These are phyloP conservation scores for Aeminium ludgeri DNA, from an alignment of 495 filamentous ascomycete species.

Conservation along the genomic window DNA sequence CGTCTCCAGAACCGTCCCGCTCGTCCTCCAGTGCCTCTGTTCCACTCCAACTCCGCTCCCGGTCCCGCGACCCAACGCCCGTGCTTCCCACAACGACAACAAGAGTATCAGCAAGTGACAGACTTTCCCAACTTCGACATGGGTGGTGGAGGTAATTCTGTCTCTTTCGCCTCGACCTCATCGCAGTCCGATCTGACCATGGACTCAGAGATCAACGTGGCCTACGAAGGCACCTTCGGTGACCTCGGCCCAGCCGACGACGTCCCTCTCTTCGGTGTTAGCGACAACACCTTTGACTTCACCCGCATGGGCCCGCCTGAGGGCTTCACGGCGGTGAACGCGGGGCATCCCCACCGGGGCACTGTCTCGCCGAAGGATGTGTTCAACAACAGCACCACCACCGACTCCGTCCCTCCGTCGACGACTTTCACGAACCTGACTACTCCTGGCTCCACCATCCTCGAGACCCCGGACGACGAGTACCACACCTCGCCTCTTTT, in stretches of 20 bases:
- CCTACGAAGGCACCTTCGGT: constrained; percentile 16
- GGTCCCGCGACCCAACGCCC: constrained; percentile 13
- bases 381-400: constrained; percentile 38
- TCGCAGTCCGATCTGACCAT: constrained; percentile 6
- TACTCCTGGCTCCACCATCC: constrained; percentile 56
- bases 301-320: constrained; percentile 1
- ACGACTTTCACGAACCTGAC: constrained; percentile 70
- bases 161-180: constrained; percentile 1
- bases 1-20: constrained; percentile 5
- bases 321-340: constrained; percentile 24
- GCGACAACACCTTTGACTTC: constrained; percentile 6
- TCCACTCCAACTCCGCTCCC: constrained; percentile 27
- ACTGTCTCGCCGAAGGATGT: constrained; percentile 83
- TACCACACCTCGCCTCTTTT: constrained; percentile 75
- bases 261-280: constrained; percentile 2
- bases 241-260: constrained; percentile 12
- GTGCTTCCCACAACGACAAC: constrained; percentile 6
- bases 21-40: constrained; percentile 39
- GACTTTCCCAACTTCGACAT: constrained; percentile 6
- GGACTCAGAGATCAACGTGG: constrained; percentile 15
- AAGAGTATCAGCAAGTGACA: constrained; percentile 3
- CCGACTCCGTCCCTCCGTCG: constrained; percentile 62
- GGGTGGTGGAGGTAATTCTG: constrained; percentile 19
- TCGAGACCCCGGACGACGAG: constrained; percentile 56
- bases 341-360: constrained; percentile 21